Conservation (phyloP, 2,329 filamentous ascomycete genomes). For the Colletotrichum zoysiae region DNA sequence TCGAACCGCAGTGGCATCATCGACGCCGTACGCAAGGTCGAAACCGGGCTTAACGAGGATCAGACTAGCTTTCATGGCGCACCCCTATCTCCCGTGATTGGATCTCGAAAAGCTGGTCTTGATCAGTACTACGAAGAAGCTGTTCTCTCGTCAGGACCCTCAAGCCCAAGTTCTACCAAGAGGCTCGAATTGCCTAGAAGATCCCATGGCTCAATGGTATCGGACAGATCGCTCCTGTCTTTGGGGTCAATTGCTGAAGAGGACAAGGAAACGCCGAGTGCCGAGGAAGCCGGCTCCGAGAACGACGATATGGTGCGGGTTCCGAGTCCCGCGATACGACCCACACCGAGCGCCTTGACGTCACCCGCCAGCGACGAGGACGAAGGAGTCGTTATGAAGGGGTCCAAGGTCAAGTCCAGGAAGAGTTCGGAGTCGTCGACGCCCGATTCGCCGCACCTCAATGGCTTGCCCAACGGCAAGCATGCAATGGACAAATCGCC, state of each 20-base stretch:
- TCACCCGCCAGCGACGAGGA: slow-evolving; percentile 54
- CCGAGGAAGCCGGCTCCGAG: slow-evolving; percentile 37
- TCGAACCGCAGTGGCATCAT: slow-evolving; percentile 60
- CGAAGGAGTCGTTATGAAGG: slow-evolving; percentile 55
- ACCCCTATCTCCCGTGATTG: slow-evolving; percentile 53
- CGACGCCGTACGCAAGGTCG: slow-evolving; percentile 59
- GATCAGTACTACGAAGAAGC: slow-evolving; percentile 54
- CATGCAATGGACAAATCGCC: slow-evolving; percentile 17
- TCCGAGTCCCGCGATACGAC: slow-evolving; percentile 48
- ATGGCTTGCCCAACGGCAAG: slow-evolving; percentile 33
- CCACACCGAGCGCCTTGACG: slow-evolving; percentile 43
- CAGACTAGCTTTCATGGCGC: slow-evolving; percentile 52
- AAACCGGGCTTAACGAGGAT: slow-evolving; percentile 58
- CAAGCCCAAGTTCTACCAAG: slow-evolving; percentile 51
- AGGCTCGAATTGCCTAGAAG: slow-evolving; percentile 48
- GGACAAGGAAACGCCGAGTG: slow-evolving; percentile 42
- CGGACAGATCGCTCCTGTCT: slow-evolving; percentile 55
- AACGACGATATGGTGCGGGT: slow-evolving; percentile 42
- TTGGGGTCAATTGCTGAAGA: slow-evolving; percentile 61
- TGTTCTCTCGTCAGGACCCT: slow-evolving; percentile 50
- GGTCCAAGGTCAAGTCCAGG: slow-evolving; percentile 41
- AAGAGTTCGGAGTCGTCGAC: slow-evolving; percentile 3
- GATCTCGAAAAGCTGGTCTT: slow-evolving; percentile 51
- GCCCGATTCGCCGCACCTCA: slow-evolving; percentile 19
- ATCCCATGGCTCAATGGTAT: slow-evolving; percentile 45